phyloP scores from a whole-genome alignment of 495 filamentous ascomycete genomes.

The Letharia columbiana region DNA sequence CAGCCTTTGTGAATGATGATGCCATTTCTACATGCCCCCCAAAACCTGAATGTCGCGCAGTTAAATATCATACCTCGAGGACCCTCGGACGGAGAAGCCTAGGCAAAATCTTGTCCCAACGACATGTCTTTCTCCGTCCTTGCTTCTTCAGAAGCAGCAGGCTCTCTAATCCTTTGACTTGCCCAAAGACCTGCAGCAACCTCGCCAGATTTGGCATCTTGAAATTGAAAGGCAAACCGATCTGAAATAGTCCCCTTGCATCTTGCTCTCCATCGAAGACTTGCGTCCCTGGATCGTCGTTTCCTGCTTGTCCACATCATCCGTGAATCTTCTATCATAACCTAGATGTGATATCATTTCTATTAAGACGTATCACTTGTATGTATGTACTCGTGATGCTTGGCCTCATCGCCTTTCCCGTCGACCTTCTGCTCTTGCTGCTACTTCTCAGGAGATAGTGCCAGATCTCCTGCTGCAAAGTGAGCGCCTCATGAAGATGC shows the following conservation, averaged over 20 bases:
- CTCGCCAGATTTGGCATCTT: background rate
- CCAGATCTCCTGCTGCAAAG: background rate
- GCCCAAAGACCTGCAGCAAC: background rate
- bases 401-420: background rate
- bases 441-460: background rate
- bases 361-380: background rate
- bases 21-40: background rate
- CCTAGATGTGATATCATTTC: background rate
- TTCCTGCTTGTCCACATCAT: background rate
- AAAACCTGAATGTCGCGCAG: background rate
- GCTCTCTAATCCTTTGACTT: background rate
- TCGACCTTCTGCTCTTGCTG: background rate
- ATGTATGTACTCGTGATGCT: background rate
- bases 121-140: background rate
- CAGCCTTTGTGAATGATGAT: background rate
- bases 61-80: background rate
- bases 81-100: background rate
- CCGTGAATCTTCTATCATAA: background rate
- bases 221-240: background rate
- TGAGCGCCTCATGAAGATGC: background rate
- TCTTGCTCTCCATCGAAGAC: background rate
- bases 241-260: background rate
- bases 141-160: background rate
- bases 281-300: background rate
- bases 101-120: background rate